Base-by-base conservation (phyloP, 345 rosid genomes). In the Aquilaria sinensis region DNA sequence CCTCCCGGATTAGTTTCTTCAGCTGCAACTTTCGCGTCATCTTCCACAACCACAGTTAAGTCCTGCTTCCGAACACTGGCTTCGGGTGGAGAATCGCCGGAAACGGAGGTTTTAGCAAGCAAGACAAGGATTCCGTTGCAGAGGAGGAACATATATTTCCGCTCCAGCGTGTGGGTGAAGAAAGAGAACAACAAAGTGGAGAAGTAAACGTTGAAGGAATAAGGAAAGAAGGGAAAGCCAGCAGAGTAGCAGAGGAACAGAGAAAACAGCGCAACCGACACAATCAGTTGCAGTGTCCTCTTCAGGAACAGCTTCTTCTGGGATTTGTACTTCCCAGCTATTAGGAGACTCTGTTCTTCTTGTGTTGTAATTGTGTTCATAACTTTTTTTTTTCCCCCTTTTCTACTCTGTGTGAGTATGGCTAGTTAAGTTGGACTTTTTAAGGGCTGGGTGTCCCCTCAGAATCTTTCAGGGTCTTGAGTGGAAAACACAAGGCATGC, bases 121-220 rank as follows among this genome's bases (percentile, higher is more conserved):
- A 83, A 51, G 55, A 81, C 83, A 29, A 85, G 75, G 79, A 83
- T 85, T 12, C 77, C 88, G 58, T 81, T 83, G 61, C 80, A 85
- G 2, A 83, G 46, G 29, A 85, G 72, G 74, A 85, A 81, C 80
- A 79, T 67, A 70, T 73, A 85, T 63, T 83, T 85, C 45, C 81
- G 73, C 60, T 83, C 84, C 1, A 82, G 65, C 12, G 67, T 41
- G 50, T 37, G 80, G 3, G 75, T 65, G 15, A 85, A 51, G 58
- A 63, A 60, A 6, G 82, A 73, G 71, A 75, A 78, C 8, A 74
- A 58, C 23, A 67, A 48, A 0, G 81, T 69, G 47, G 79, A 77
- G 72, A 79, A 69, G 60, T 65, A 68, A 52, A 75, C 51, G 49
- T 60, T 66, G 69, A 72, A 71, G 15, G 78, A 69, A 51, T 71